These are phyloP conservation scores for Geotrichum restrictum DNA, from an alignment of 1,139 yeast genomes.

Conservation along the genomic window DNA sequence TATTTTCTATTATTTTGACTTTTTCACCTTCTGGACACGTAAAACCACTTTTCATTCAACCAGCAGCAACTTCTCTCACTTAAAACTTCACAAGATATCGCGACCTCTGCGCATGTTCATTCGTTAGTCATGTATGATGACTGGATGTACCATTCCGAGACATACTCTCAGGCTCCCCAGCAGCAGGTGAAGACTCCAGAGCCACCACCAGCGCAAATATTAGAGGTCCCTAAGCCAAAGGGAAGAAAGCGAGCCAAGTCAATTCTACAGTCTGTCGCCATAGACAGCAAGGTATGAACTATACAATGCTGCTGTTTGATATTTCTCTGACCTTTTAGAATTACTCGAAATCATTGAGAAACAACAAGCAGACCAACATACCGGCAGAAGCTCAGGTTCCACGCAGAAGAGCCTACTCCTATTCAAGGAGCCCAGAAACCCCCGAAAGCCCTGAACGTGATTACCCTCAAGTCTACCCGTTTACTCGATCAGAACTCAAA, in stretches of 20 bases:
- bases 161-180: constrained; percentile 20
- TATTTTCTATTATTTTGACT: no score
- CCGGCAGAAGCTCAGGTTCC: constrained; percentile 28
- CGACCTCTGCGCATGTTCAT: background rate
- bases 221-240: constrained; percentile 18
- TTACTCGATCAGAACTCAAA: constrained; percentile 19
- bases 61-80: no score
- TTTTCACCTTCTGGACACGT: constrained; percentile 6
- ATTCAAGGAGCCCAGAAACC: background rate
- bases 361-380: constrained; percentile 6
- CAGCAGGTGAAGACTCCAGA: constrained; percentile 1
- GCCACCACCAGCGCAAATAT: constrained; percentile 9
- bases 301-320: background rate
- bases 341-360: constrained; percentile 4
- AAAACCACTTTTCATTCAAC: constrained; percentile 2
- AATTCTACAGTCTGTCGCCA: constrained; percentile 32
- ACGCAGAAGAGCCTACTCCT: constrained; percentile 26
- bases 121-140: constrained; percentile 34
- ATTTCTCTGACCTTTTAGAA: constrained; percentile 6
- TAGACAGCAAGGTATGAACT: constrained; percentile 21
- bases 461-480: constrained; percentile 17
- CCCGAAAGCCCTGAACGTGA: background rate
- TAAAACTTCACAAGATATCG: no score
- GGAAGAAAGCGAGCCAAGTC: constrained; percentile 30
- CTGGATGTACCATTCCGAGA: constrained; percentile 34